Evolutionary conservation across 495 filamentous ascomycete species (phyloP), one percentile per base, ranked within the genome.

Genomic region (Hyphodiscus hymeniophilus): DNA sequence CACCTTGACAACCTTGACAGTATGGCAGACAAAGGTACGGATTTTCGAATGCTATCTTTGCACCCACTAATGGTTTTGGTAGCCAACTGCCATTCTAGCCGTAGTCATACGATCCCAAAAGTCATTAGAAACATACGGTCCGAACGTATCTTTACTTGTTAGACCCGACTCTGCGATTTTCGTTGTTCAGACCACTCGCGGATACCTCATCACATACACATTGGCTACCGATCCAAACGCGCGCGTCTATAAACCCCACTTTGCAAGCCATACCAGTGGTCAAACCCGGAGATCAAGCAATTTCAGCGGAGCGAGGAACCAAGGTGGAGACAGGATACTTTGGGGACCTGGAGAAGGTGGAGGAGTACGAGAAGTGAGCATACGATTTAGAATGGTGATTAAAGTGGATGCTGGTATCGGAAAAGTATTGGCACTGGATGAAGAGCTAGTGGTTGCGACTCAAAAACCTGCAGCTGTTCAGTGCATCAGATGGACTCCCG

Each of bases 331-430:
- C 42, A 64, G 81, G 50, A 71, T 80, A 45, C 48, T 76, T 22
- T 64, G 76, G 59, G 84, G 80, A 0, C 71, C 79, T 8, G 83
- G 81, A 3, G 84, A 95, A 61, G 81, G 82, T n/a, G 80, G 76
- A 45, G 86, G 85, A 1, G 82, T 95, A 16, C 76, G 77, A 35
- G 91, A 97, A 62, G 79, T 92, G 38, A 96, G 80, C 51, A 72
- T 97, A 36, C 80, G 87, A 16, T 97, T 99, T 67, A 76, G 92
- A 42, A 96, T 96, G 88, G 90, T 94, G 18, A 96, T 99, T 48
- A 94, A 94, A 65, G 87, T 99, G 17, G 92, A 99, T 63, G 94
- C 94, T 7, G 94, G 94, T 1, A 95, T 99, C 52, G 80, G 80
- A 55, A 76, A 70, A 54, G 88, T 84, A n/a, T 64, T 97, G 39